phyloP scores from a whole-genome alignment of 768 basidiomycete genomes.

The Lactarius pseudohatsudake region DNA sequence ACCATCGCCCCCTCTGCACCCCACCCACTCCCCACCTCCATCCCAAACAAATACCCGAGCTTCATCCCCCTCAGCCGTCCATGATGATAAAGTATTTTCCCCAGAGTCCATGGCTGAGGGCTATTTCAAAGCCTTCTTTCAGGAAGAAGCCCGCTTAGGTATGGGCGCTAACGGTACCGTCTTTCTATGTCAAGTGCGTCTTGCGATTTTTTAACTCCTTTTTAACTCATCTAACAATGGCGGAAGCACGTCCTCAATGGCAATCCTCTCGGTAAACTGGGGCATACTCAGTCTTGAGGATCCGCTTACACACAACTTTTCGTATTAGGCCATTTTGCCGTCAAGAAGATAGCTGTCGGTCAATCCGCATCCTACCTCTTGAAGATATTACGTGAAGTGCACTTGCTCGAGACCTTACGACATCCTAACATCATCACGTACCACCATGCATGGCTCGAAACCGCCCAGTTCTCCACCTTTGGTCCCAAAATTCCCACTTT shows the following conservation, averaged over 20 bases:
- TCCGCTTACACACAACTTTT: slow-evolving; percentile 16
- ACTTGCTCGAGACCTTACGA: slow-evolving; percentile 78
- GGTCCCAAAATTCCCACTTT: slow-evolving; percentile 86
- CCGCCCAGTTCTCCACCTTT: slow-evolving; percentile 81
- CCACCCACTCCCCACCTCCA: slow-evolving; percentile 13
- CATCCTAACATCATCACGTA: slow-evolving; percentile 96
- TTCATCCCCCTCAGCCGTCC: slow-evolving; percentile 2
- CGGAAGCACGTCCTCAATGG: slow-evolving; percentile 81
- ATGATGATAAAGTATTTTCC: slow-evolving; percentile 45
- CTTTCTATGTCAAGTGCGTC: slow-evolving; percentile 75
- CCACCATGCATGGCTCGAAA: slow-evolving; percentile 94
- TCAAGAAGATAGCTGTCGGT: slow-evolving; percentile 96
- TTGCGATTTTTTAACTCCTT: background rate
- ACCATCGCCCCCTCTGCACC: slow-evolving; percentile 44
- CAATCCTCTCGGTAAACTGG: slow-evolving; percentile 69
- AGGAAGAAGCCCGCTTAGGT: slow-evolving; percentile 83
- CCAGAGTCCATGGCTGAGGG: slow-evolving; percentile 83
- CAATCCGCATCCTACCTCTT: slow-evolving; percentile 84
- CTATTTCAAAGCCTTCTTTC: slow-evolving; percentile 91
- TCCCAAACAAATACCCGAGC: slow-evolving; percentile 37
- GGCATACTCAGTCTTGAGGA: slow-evolving; percentile 8
- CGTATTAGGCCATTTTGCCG: slow-evolving; percentile 74
- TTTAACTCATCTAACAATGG: slow-evolving; percentile 1
- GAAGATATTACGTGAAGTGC: slow-evolving; percentile 81
- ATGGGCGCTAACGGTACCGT: slow-evolving; percentile 96